Percentiles rank a stretch among this genome's conserved stretches.
Evolutionary conservation across 352 stramenopile genomes (phyloP).

Genomic region (Aphanomyces stellatus): DNA sequence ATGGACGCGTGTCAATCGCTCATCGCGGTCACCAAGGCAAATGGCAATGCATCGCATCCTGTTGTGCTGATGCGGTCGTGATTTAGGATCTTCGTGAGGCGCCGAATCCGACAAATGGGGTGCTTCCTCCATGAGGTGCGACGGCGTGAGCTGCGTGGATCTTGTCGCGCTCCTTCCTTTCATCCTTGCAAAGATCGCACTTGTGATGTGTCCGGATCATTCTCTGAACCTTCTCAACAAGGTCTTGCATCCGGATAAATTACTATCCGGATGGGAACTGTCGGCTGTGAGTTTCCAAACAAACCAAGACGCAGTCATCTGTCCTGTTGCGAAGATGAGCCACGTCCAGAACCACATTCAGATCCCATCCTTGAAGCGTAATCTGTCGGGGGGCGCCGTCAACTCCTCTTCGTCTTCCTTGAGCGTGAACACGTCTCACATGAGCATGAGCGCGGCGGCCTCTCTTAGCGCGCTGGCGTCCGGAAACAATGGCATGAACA

Average conservation of each 20-base stretch:
- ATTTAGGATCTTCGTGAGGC: too few species aligned
- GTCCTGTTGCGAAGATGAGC: slow-evolving; percentile 3
- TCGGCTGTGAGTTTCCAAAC: background rate
- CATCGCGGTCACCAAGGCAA: too few species aligned
- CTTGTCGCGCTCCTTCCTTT: too few species aligned
- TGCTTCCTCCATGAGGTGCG: too few species aligned
- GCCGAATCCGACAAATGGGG: too few species aligned
- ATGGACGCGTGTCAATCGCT: too few species aligned
- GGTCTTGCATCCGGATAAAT: background rate
- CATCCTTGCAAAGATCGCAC: background rate
- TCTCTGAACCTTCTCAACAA: slow-evolving; percentile 1
- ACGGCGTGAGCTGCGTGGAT: too few species aligned
- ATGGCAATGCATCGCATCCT: too few species aligned
- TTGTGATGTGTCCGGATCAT: background rate
- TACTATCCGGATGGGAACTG: slow-evolving; percentile 8
- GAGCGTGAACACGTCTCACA: slow-evolving; percentile 4
- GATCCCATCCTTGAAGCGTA: slow-evolving; percentile 82
- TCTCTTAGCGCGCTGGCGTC: slow-evolving; percentile 1
- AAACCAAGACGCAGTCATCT: background rate
- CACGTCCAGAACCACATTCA: slow-evolving; percentile 21
- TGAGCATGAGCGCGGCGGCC: slow-evolving; percentile 16
- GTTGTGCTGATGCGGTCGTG: background rate
- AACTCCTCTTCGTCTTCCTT: background rate
- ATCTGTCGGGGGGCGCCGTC: slow-evolving; percentile 54
- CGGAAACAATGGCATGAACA: too few species aligned